Conservation (phyloP, 2,329 filamentous ascomycete genomes). For the Cordyceps tenuipes region DNA sequence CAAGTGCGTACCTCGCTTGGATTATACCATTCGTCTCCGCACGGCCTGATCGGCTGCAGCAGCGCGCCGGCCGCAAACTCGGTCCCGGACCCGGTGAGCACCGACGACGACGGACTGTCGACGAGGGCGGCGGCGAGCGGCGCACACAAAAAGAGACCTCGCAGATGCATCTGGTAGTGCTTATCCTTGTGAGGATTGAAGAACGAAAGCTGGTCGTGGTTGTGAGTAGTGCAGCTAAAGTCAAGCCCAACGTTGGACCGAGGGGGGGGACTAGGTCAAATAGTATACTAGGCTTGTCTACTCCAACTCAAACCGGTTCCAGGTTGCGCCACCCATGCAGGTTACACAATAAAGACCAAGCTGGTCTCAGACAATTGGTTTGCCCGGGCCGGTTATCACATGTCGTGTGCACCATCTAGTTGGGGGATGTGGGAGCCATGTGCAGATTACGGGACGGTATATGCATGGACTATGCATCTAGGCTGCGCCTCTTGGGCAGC, state of each 20-base stretch:
- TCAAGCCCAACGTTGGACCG: neutral
- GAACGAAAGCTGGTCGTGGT: neutral
- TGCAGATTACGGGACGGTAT: no score
- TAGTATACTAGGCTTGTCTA: neutral
- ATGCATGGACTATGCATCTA: neutral
- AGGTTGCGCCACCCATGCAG: neutral
- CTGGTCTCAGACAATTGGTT: no score
- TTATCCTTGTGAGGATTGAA: neutral
- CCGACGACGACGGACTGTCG: neutral
- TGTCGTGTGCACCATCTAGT: no score
- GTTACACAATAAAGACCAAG: no score
- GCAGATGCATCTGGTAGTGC: neutral
- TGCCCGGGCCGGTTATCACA: no score
- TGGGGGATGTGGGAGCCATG: no score
- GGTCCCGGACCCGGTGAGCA: neutral
- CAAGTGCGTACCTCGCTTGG: neutral
- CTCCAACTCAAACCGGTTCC: neutral
- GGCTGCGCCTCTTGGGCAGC: neutral
- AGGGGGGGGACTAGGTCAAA: neutral
- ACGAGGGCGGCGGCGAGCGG: neutral
- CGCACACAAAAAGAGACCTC: neutral
- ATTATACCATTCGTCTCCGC: neutral
- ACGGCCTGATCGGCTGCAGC: neutral
- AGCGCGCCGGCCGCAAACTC: neutral
- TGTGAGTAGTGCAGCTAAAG: neutral